Conservation (phyloP, 176 grass and related monocot species). For the Thalia dealbata region DNA sequence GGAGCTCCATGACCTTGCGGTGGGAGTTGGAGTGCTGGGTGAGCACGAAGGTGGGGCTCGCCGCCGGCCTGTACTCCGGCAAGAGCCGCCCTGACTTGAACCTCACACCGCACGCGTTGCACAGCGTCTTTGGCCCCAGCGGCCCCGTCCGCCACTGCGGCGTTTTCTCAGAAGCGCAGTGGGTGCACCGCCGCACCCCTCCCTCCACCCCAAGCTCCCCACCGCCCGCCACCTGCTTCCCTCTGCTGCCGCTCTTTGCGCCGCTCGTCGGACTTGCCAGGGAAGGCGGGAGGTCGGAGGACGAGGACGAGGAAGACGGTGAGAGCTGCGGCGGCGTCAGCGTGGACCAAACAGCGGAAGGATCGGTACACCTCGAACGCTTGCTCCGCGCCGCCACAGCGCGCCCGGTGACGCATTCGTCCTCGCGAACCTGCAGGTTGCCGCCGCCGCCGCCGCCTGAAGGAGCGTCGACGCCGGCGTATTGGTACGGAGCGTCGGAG, state of each 20-base stretch:
- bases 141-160: constrained; percentile 95
- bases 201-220: constrained; percentile 1
- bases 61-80: constrained; percentile 89
- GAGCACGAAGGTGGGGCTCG: constrained; percentile 82
- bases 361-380: not conserved
- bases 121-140: constrained; percentile 85
- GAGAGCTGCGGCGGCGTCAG: not conserved
- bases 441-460: too few species aligned
- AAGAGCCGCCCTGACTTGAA: constrained; percentile 82
- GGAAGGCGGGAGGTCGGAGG: constrained; percentile 1
- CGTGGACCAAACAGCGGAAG: not conserved
- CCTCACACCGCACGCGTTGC: constrained; percentile 94
- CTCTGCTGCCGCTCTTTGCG: not conserved
- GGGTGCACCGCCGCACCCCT: constrained; percentile 72
- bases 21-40: constrained; percentile 99
- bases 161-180: constrained; percentile 98
- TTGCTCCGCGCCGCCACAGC: constrained; percentile 10
- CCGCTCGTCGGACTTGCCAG: not conserved
- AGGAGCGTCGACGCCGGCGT: not conserved
- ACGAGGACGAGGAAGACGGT: constrained; percentile 6
- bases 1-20: constrained; percentile 98
- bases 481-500: constrained; percentile 5
- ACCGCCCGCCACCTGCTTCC: not conserved
- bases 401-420: not conserved
- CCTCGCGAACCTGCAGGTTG: not conserved